Conservation (phyloP, 2,329 filamentous ascomycete genomes). For the Colletotrichum tropicale region DNA sequence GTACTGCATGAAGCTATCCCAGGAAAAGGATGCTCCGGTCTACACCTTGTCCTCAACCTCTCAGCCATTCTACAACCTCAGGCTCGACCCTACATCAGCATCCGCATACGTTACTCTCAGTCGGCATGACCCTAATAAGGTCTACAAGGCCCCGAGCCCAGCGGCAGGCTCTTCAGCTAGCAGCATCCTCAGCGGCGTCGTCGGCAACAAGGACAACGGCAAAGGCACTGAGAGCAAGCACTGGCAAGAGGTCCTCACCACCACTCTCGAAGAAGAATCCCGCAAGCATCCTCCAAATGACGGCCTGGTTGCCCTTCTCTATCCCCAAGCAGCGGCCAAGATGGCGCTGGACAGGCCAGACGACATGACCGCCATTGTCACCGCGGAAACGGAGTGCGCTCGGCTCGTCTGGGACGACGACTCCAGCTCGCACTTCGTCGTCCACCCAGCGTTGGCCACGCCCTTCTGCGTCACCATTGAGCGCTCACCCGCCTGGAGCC, state of each 20-base stretch:
- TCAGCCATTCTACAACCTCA: conserved; percentile 72
- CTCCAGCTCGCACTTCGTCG: conserved; percentile 62
- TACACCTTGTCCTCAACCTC: conserved; percentile 67
- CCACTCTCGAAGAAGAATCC: conserved; percentile 60
- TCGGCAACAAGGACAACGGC: conserved; percentile 31
- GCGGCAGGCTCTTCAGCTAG: conserved; percentile 27
- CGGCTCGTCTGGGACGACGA: conserved; percentile 75
- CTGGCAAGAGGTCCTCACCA: conserved; percentile 63
- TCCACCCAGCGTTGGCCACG: conserved; percentile 65
- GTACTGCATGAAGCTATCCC: conserved; percentile 62
- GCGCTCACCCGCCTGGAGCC: conserved; percentile 62
- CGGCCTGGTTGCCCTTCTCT: conserved; percentile 70
- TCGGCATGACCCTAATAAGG: conserved; percentile 64
- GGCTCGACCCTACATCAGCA: conserved; percentile 66
- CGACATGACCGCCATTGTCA: conserved; percentile 62
- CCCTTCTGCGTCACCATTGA: conserved; percentile 67
- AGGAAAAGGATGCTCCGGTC: conserved; percentile 64
- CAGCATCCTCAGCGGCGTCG: conserved; percentile 36
- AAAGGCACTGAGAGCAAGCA: conserved; percentile 45
- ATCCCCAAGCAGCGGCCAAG: conserved; percentile 68
- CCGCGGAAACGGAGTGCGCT: conserved; percentile 72
- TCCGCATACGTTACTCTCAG: conserved; percentile 65
- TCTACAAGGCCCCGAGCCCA: conserved; percentile 49
- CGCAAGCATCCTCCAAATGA: conserved; percentile 61
- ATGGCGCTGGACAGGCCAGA: conserved; percentile 65